A percentile compares a stretch with the other conserved stretches of the same genome.
These are phyloP conservation scores for Lecanicillium sp. DNA, from an alignment of 2,329 filamentous ascomycete species.

Conservation along the genomic window DNA sequence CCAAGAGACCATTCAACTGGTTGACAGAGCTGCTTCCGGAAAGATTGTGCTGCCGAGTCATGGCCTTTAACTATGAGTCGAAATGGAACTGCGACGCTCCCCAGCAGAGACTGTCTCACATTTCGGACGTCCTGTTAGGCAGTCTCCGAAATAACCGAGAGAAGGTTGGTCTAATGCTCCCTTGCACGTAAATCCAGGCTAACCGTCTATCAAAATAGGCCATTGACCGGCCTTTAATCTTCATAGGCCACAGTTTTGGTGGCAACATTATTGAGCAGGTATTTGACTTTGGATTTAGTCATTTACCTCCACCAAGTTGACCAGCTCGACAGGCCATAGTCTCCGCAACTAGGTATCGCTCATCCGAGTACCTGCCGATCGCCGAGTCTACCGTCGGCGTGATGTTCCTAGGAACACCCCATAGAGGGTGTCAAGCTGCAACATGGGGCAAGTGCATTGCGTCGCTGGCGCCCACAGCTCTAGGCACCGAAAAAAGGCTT, in stretches of 20 bases:
- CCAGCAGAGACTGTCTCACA: slow-evolving; percentile 7
- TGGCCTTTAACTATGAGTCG: slow-evolving; percentile 9
- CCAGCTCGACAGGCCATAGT: slow-evolving; percentile 7
- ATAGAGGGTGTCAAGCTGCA: slow-evolving; percentile 7
- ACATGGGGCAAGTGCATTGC: slow-evolving; percentile 5
- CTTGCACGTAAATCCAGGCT: neutral
- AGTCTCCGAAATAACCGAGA: neutral
- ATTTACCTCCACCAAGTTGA: neutral
- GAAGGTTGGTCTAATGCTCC: neutral
- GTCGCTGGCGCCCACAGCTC: neutral
- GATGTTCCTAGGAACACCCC: slow-evolving; percentile 8
- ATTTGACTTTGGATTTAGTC: neutral
- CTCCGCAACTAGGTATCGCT: slow-evolving; percentile 3
- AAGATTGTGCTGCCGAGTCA: slow-evolving; percentile 4
- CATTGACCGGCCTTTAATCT: slow-evolving; percentile 5
- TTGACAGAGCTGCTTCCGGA: slow-evolving; percentile 4
- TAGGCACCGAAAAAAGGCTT: slow-evolving; percentile 5
- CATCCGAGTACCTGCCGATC: slow-evolving; percentile 6
- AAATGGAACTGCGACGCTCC: slow-evolving; percentile 2
- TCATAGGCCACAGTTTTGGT: slow-evolving; percentile 8
- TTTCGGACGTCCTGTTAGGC: slow-evolving; percentile 3
- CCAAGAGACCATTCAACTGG: slow-evolving; percentile 5
- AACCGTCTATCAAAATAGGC: neutral
- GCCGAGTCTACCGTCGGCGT: slow-evolving; percentile 7
- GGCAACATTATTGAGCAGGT: slow-evolving; percentile 9